Evolutionary conservation across 768 basidiomycete species (phyloP), one percentile per base, ranked within the genome.

Genomic region (Psilocybe tampanensis): DNA sequence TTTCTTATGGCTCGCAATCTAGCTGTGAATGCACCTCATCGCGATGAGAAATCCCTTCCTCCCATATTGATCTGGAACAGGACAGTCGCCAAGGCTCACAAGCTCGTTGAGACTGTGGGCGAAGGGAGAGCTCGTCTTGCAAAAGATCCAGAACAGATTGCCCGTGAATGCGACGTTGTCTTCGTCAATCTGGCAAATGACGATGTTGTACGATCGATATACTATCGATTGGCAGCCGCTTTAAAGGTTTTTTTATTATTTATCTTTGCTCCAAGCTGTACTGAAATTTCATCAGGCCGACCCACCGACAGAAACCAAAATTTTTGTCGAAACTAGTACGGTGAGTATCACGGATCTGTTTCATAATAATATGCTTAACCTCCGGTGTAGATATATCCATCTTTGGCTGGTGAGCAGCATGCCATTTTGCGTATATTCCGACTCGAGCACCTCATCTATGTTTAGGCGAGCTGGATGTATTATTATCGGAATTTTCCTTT

Each of bases 311-410:
- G 78, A 73, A 66, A 70, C 76, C 61, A 94, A 87, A 68, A 89
- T 92, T 44, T 93, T 95, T 60, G 87, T 94, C 29, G 93, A 95
- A 63, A 92, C 89, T 12, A 86, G 86, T 72, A 95, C 93, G 2
- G 90, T 92, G 53, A 32, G 48, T 19, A 2, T 34, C 17, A 17
- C 19, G 42, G n/a, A 41, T 41, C 22, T 24, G 5, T 26, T 19
- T 19, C 17, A n/a, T 3, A 15, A n/a, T 12, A 22, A 44, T 44
- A 15, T 6, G 17, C 13, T 32, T 17, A 44, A 44, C 29, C 8
- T 24, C 13, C 26, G 24, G 1, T 18, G 19, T 11, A 56, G 55
- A 50, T 56, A 15, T 56, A 56, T 19, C 55, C 55, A 17, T 56
- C 55, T 12, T 44, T 51, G 22, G 39, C 48, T 32, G 55, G 55